Base-by-base conservation (phyloP, 2,329 filamentous ascomycete genomes). In the Calonectria pauciramosa region DNA sequence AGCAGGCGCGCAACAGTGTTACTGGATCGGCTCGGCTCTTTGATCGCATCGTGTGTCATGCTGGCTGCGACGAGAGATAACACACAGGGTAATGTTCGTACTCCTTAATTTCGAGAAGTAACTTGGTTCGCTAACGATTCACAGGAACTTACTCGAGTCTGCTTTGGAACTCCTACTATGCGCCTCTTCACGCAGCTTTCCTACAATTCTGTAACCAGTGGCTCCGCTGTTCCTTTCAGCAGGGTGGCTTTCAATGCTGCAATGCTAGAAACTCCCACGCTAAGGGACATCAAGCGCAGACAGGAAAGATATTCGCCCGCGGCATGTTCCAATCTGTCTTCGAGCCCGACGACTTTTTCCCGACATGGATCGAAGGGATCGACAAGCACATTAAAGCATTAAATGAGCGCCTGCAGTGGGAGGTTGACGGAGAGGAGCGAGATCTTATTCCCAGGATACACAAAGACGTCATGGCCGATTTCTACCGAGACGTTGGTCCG, bases 171-270 rank as follows among this genome's bases (percentile, higher is more conserved):
- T 34, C 64, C 1, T 41, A 67, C 23, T 38, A 49, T 18, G 67
- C 38, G 20, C 52, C 67, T 11, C 54, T 69, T n/a, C 38, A 26
- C 16, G n/a, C 28, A 16, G 67, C 67, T 4, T 60, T 69, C 26
- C 14, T 18, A 7, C n/a, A 59, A 77, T 78, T 34, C 23, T 72
- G 49, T n/a, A 34, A 72, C 8, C 47, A 59, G 6, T 70, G 59
- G 66, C 18, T 73, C n/a, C 71, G 56, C 32, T 73, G 71, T 16
- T 65, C 59, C 3, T 73, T 59, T 65, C 64, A 70, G 26, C 36
- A 51, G 23, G 59, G 28, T 9, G 56, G 49, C n/a, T 14, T 38
- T 9, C 34, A 32, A 26, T 72, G 70, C 14, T 49, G 34, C 56
- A 72, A 69, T 38, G 65, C 65, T 5, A 41, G 36, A 34, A 54